Evolutionary conservation across 1,284 basidiomycete species (phyloP).

Genomic region (Trichosporon ovoides): DNA sequence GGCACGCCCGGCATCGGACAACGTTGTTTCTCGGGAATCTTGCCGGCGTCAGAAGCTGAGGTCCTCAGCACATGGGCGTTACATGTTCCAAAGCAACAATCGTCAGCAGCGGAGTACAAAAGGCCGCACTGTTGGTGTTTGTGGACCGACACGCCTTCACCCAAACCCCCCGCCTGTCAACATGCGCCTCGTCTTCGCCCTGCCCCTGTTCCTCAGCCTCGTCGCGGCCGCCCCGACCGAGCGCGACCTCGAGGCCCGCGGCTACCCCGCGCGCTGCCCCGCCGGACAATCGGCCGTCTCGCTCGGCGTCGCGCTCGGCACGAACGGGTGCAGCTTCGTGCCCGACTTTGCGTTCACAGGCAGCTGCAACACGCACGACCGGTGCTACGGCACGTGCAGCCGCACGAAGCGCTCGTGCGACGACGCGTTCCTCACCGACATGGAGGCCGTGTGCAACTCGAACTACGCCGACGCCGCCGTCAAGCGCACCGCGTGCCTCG

Average conservation of each 20-base stretch:
- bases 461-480: not conserved
- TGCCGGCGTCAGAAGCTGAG: no score
- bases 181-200: not conserved
- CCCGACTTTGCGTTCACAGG: conserved; percentile 4
- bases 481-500: not conserved
- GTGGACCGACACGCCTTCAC: no score
- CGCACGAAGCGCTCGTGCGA: conserved; percentile 4
- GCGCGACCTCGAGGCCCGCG: not conserved
- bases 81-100: no score
- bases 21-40: no score
- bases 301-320: not conserved
- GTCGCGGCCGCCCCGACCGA: not conserved
- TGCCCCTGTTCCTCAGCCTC: not conserved
- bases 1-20: no score
- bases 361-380: conserved; percentile 7
- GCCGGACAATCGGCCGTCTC: not conserved
- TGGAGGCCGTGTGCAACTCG: not conserved
- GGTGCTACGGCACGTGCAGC: conserved; percentile 5
- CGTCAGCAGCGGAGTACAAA: no score
- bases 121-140: no score
- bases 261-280: not conserved
- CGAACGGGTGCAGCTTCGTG: conserved; percentile 2
- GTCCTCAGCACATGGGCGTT: no score
- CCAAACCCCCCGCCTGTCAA: no score
- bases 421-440: not conserved